phyloP scores from a whole-genome alignment of 306 rosid genomes.

The Oemleria cerasiformis region DNA sequence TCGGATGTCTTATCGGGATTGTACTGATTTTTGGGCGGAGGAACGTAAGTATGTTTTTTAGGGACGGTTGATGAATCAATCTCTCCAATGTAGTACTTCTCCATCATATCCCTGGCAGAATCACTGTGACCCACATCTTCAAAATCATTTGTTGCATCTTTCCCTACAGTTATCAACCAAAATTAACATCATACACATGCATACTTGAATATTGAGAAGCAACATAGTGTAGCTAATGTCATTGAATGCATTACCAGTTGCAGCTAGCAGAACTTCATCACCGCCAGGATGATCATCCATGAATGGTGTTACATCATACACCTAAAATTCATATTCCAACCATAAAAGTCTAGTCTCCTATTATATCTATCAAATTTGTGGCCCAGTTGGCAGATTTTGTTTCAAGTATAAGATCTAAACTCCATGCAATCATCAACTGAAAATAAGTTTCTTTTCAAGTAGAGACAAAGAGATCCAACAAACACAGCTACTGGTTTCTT shows the following conservation, averaged over 20 bases:
- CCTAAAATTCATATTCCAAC: slow-evolving; percentile 37
- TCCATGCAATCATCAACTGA: background rate
- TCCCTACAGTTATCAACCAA: slow-evolving; percentile 48
- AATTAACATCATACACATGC: background rate
- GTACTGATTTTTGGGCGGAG: slow-evolving; percentile 52
- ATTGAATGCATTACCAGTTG: slow-evolving; percentile 56
- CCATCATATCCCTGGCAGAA: slow-evolving; percentile 88
- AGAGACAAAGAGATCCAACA: background rate
- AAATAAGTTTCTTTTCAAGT: background rate
- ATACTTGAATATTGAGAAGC: background rate
- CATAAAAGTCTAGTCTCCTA: background rate
- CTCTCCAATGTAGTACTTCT: slow-evolving; percentile 75
- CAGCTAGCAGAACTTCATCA: slow-evolving; percentile 77
- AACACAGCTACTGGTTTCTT: background rate
- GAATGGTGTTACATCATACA: slow-evolving; percentile 81
- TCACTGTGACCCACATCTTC: slow-evolving; percentile 99
- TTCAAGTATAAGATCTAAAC: background rate
- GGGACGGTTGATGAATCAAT: slow-evolving; percentile 77
- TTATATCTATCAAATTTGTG: background rate
- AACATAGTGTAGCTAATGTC: background rate
- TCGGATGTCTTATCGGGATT: slow-evolving; percentile 74
- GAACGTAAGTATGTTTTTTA: slow-evolving; percentile 36
- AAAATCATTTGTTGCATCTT: slow-evolving; percentile 90
- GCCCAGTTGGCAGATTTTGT: background rate
- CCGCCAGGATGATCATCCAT: slow-evolving; percentile 99